Percentiles rank a stretch among this genome's conserved stretches.
These are phyloP conservation scores for Fusarium illudens DNA, from an alignment of 2,329 filamentous ascomycete species.

Conservation along the genomic window DNA sequence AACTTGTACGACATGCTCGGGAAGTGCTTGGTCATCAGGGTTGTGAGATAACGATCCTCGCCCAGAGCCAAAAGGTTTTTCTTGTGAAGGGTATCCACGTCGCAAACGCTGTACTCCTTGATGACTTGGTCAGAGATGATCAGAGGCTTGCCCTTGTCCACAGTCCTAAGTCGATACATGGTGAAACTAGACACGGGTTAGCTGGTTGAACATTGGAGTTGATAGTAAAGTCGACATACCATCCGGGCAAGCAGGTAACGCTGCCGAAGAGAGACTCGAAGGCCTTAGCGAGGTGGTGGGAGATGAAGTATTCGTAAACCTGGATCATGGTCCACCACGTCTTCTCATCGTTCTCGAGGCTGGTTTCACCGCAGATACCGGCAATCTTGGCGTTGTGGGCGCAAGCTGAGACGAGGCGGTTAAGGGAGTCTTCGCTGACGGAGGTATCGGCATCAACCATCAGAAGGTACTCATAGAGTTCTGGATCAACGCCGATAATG, in stretches of 20 bases:
- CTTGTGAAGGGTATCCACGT: slow-evolving; percentile 94
- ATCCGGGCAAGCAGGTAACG: slow-evolving; percentile 98
- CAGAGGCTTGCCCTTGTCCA: slow-evolving; percentile 91
- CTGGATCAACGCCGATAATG: slow-evolving; percentile 96
- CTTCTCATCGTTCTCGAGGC: slow-evolving; percentile 91
- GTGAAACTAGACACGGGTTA: slow-evolving; percentile 76
- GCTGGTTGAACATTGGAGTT: not conserved
- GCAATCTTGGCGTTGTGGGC: slow-evolving; percentile 95
- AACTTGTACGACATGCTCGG: slow-evolving; percentile 97
- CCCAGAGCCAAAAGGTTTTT: slow-evolving; percentile 95
- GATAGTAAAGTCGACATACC: slow-evolving; percentile 67
- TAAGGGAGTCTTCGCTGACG: slow-evolving; percentile 90
- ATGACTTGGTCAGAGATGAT: slow-evolving; percentile 93
- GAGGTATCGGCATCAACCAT: slow-evolving; percentile 99
- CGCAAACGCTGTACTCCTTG: slow-evolving; percentile 84
- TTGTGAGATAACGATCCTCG: slow-evolving; percentile 97
- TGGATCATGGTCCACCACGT: slow-evolving; percentile 99
- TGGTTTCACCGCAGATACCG: slow-evolving; percentile 97
- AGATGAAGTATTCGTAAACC: slow-evolving; percentile 99
- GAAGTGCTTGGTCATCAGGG: slow-evolving; percentile 98
- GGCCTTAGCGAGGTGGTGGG: slow-evolving; percentile 94
- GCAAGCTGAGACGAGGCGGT: slow-evolving; percentile 90
- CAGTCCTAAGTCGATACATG: slow-evolving; percentile 96
- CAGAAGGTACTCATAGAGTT: slow-evolving; percentile 95
- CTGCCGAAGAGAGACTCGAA: slow-evolving; percentile 98